Conservation (phyloP, 2,329 filamentous ascomycete genomes). For the Fragosphaeria purpurea region DNA sequence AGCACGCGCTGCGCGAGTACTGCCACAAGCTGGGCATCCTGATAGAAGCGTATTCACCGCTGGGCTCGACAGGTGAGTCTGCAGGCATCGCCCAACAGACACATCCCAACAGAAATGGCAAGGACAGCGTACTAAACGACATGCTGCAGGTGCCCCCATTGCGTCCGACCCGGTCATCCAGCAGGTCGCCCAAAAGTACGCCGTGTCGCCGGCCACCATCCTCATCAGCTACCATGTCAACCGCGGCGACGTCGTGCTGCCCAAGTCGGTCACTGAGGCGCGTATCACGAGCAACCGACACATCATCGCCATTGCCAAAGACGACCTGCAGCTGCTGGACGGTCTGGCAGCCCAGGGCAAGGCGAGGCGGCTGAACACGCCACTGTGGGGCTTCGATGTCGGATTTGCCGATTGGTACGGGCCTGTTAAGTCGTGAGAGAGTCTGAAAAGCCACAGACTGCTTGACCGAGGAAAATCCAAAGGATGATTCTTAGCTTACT, state of each 20-base stretch:
- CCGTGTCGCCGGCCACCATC: conserved; percentile 49
- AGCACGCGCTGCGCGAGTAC: conserved; percentile 40
- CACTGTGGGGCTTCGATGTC: conserved; percentile 5
- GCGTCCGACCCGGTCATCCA: conserved; percentile 53
- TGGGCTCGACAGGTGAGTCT: conserved; percentile 1
- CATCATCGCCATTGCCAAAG: conserved; percentile 6
- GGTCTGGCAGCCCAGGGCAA: conserved; percentile 5
- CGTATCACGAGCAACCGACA: conserved; percentile 57
- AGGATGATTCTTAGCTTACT: too few species aligned
- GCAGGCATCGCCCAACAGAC: too few species aligned
- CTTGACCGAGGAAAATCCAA: too few species aligned
- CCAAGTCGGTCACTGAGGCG: conserved; percentile 58
- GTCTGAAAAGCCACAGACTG: neutral
- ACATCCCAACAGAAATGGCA: too few species aligned
- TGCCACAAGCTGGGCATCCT: conserved; percentile 42
- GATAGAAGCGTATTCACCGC: conserved; percentile 38
- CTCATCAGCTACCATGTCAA: conserved; percentile 56
- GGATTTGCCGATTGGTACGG: conserved; percentile 9
- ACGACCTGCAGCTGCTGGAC: neutral
- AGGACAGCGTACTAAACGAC: too few species aligned
- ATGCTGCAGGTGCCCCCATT: conserved; percentile 16
- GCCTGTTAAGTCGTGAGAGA: neutral
- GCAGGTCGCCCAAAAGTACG: conserved; percentile 46
- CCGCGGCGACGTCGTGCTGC: conserved; percentile 56
- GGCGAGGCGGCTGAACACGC: conserved; percentile 5